Conservation (phyloP, 495 filamentous ascomycete genomes). For the Neurospora cerealis region DNA sequence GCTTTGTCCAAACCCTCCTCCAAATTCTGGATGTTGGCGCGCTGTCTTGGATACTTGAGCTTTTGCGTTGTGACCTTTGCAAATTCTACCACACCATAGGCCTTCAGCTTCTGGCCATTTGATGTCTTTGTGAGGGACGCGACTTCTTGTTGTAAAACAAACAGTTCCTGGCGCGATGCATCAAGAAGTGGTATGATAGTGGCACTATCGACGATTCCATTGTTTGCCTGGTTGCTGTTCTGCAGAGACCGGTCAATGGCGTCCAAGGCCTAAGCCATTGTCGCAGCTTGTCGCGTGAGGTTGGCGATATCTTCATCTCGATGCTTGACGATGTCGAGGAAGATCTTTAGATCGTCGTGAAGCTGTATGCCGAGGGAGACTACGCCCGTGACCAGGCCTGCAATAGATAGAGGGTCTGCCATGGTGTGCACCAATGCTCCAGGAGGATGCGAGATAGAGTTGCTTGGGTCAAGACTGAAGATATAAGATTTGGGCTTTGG, state of each 20-base stretch:
- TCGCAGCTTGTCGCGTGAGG: not conserved
- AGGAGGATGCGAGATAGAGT: not conserved
- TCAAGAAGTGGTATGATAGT: not conserved
- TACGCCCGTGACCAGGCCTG: not conserved
- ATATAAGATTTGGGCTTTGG: not conserved
- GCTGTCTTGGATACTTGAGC: not conserved
- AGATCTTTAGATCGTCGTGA: not conserved
- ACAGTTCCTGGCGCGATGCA: not conserved
- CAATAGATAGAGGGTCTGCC: not conserved
- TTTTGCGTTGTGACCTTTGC: not conserved
- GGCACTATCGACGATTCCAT: not conserved
- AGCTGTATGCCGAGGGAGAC: not conserved
- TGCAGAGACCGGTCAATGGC: not conserved
- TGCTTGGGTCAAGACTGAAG: not conserved
- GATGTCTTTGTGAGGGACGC: not conserved
- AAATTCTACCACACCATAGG: not conserved
- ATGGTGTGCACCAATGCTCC: not conserved
- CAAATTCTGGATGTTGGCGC: not conserved
- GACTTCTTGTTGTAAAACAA: not conserved
- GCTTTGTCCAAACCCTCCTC: not conserved
- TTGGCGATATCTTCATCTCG: not conserved
- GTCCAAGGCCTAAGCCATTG: not conserved
- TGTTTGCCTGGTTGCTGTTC: not conserved
- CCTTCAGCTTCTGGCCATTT: not conserved
- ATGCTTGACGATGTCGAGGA: not conserved